These are phyloP conservation scores for Vicia villosa DNA, from an alignment of 306 rosid species.

Conservation along the genomic window DNA sequence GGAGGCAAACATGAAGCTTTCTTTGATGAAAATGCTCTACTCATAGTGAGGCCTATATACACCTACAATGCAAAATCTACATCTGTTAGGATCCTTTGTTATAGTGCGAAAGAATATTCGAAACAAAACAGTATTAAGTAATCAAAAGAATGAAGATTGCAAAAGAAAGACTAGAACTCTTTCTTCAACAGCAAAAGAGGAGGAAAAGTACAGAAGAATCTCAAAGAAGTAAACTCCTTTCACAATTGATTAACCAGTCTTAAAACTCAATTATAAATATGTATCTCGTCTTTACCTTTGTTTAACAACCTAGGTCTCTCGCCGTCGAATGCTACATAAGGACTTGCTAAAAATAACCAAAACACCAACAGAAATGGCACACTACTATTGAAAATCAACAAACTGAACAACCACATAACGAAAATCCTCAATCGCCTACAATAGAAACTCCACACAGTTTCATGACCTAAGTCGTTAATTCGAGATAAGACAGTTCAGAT, in stretches of 20 bases:
- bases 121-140: background rate
- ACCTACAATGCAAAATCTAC: conserved; percentile 27
- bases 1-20: conserved; percentile 46
- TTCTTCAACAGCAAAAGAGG: background rate
- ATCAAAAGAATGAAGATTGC: background rate
- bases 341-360: background rate
- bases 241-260: background rate
- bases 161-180: background rate
- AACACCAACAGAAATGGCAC: background rate
- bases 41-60: conserved; percentile 45
- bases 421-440: background rate
- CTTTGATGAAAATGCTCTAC: conserved; percentile 55
- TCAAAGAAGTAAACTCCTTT: background rate
- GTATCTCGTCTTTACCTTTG: background rate
- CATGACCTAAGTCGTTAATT: background rate
- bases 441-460: background rate
- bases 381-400: background rate
- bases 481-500: background rate
- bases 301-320: background rate
- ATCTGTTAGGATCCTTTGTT: background rate
- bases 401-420: background rate
- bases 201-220: too few relatives aligned
- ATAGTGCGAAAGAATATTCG: background rate
- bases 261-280: background rate
- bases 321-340: background rate